Evolutionary conservation across 2,329 filamentous ascomycete genomes (phyloP).

Genomic region (Aspergillus eucalypticola): DNA sequence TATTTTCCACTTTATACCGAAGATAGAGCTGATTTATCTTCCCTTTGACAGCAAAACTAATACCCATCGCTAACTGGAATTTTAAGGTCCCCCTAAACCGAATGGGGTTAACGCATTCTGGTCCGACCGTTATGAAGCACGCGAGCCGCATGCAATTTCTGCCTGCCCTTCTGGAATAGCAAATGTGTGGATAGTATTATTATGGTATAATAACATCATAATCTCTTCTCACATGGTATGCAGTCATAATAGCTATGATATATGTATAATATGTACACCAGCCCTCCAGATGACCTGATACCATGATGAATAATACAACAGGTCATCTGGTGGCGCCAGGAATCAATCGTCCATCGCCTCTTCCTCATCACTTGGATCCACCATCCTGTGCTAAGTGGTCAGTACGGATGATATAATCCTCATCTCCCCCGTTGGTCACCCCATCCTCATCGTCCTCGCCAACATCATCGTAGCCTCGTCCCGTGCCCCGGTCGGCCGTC

Average conservation of each 20-base stretch:
- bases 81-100: no score
- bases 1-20: no score
- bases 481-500: constrained; percentile 1
- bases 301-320: no score
- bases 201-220: neutral
- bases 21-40: no score
- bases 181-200: no score
- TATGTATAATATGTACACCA: constrained; percentile 2
- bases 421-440: constrained; percentile 33
- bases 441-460: constrained; percentile 29
- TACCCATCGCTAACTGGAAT: no score
- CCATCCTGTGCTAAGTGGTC: constrained; percentile 32
- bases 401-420: constrained; percentile 43
- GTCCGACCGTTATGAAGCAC: no score
- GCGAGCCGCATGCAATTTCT: no score
- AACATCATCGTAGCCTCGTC: constrained; percentile 19
- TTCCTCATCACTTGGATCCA: constrained; percentile 7
- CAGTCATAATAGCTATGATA: neutral
- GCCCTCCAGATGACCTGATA: neutral
- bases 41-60: no score
- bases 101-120: no score
- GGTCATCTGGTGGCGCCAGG: neutral
- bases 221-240: neutral
- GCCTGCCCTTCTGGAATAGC: no score
- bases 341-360: no score